Evolutionary conservation across 2,329 filamentous ascomycete species (phyloP).

Genomic region (Penicillium sp.): DNA sequence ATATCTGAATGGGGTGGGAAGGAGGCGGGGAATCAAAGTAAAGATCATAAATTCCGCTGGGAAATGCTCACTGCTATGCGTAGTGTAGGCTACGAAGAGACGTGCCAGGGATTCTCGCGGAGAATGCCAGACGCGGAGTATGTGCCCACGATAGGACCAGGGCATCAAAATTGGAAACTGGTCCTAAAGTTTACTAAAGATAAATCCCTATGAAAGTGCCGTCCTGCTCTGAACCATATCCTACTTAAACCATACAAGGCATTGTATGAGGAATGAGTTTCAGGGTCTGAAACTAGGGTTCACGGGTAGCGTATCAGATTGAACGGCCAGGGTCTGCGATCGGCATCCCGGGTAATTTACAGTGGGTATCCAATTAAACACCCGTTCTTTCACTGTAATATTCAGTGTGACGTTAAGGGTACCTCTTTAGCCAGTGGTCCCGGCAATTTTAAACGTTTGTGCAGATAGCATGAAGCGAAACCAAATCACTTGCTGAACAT

Average conservation of each 20-base stretch:
- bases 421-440: too few species aligned
- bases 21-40: neutral
- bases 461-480: too few species aligned
- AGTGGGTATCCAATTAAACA: neutral
- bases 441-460: too few species aligned
- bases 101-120: neutral
- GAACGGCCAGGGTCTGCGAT: neutral
- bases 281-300: neutral
- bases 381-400: neutral
- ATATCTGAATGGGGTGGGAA: neutral
- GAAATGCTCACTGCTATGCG: neutral
- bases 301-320: neutral
- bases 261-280: neutral
- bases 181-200: neutral
- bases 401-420: too few species aligned
- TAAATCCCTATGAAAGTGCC: neutral
- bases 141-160: neutral
- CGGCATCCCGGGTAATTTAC: neutral
- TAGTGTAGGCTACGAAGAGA: neutral
- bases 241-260: neutral
- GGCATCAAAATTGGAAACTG: neutral
- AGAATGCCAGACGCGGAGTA: conserved; percentile 12
- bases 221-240: too few species aligned
- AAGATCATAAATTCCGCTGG: neutral
- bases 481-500: too few species aligned